Conservation (phyloP, 805 yeast genomes). For the Candida taoyuanica region DNA sequence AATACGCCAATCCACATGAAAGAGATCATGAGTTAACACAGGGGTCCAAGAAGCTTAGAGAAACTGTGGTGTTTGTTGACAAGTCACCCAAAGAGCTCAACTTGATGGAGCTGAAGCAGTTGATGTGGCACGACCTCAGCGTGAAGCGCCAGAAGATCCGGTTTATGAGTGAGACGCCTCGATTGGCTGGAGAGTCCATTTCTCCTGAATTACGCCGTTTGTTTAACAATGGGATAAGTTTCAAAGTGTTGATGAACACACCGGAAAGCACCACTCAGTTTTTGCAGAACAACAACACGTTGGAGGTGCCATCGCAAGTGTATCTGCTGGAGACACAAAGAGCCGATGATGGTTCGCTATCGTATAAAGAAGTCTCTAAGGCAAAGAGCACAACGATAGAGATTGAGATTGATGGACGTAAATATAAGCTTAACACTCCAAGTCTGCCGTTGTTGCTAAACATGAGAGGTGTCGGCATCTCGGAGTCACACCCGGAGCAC, state of each 20-base stretch:
- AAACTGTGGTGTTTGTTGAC: constrained; percentile 11
- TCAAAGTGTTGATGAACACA: constrained; percentile 17
- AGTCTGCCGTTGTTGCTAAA: constrained; percentile 16
- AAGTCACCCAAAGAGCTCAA: constrained; percentile 17
- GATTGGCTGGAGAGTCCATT: constrained; percentile 6
- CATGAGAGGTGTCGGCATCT: constrained; percentile 19
- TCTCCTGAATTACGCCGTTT: constrained; percentile 16
- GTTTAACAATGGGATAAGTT: constrained; percentile 19
- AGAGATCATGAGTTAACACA: not conserved
- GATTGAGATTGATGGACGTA: constrained; percentile 7
- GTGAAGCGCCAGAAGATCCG: constrained; percentile 13
- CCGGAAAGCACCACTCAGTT: constrained; percentile 6
- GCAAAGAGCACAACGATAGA: constrained; percentile 3
- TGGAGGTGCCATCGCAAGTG: no score
- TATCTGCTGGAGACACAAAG: not conserved
- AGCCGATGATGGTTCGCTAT: not conserved
- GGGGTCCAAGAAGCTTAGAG: not conserved
- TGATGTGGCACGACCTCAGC: constrained; percentile 13
- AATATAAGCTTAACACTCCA: constrained; percentile 10
- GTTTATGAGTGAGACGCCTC: constrained; percentile 10
- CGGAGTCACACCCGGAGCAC: constrained; percentile 11
- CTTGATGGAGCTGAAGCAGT: constrained; percentile 14
- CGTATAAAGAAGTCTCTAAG: constrained; percentile 1
- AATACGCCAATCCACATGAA: not conserved
- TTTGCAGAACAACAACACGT: no score